Base-by-base conservation (phyloP, 2,329 filamentous ascomycete species). In the Diaporthe batatas region DNA sequence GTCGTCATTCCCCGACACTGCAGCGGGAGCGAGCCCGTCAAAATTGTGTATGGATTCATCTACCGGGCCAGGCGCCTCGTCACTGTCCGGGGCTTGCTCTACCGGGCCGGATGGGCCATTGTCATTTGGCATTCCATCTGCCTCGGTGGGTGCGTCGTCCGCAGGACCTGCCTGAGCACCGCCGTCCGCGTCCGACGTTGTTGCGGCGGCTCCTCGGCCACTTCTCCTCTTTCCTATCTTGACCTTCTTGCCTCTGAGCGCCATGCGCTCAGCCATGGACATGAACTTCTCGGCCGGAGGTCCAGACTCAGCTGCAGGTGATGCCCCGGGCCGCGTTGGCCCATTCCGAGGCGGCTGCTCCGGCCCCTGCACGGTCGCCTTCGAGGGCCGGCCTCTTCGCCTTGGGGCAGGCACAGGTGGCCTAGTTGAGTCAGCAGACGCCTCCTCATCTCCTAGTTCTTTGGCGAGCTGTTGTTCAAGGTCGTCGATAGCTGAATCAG, bases 191-290 rank as follows among this genome's bases (percentile, higher is more conserved):
- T 29, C n/a, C 18, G 21, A 21, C 21, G 44, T 54, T 39, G 73
- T 8, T 29, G 57, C 72, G 6, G 70, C 59, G 11, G 49, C 64
- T 4, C 32, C 68, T 16, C 51, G 44, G 47, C 57, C 23, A n/a
- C 57, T 75, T 72, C 79, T 84, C 18, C 82, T 81, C 71, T 80
- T 80, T 29, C 82, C 81, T 57, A 90, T 89, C 79, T 85, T 88
- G 75, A 90, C 84, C 68, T 84, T 86, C 78, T 85, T 89, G 14
- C 88, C 88, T 68, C 81, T 83, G 2, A 88, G 80, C 44, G 85
- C 87, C 83, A 89, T 86, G n/a, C 87, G 84, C 76, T 90, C 88
- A 49, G 85, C 84, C 85, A 91, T 86, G 7, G 89, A 90, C 81
- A 90, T 82, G 62, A 87, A 84, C 14, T 82, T 79, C 14, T 77